phyloP scores from a whole-genome alignment of 306 rosid genomes.

The Prunus mume region DNA sequence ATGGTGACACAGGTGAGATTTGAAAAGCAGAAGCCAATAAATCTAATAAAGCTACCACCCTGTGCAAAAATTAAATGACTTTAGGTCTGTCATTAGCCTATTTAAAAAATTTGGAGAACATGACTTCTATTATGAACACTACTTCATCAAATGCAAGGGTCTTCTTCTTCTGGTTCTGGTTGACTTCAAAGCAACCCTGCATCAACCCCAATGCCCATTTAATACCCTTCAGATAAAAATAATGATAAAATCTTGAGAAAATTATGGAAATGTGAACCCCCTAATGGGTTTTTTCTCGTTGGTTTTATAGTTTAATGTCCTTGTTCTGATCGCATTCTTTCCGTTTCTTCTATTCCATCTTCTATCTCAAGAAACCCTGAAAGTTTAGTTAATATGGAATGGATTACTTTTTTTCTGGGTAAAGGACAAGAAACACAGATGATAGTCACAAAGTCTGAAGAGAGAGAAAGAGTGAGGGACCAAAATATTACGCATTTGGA shows the following conservation, averaged over 20 bases:
- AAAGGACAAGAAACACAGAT: constrained; percentile 23
- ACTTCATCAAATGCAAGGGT: constrained; percentile 27
- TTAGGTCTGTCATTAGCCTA: constrained; percentile 17
- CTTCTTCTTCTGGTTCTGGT: constrained; percentile 11
- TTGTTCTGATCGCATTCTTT: constrained; percentile 31
- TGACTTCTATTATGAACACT: not conserved
- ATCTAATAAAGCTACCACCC: constrained; percentile 12
- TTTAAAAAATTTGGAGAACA: not conserved
- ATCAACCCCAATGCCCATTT: constrained; percentile 51
- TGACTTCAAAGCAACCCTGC: constrained; percentile 46
- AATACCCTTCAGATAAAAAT: constrained; percentile 18
- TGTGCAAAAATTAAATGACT: constrained; percentile 17
- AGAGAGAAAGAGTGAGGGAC: constrained; percentile 4
- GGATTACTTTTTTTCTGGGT: constrained; percentile 4
- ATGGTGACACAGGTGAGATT: constrained; percentile 32
- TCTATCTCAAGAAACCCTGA: constrained; percentile 23
- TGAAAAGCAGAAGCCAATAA: constrained; percentile 7
- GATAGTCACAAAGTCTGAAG: constrained; percentile 15
- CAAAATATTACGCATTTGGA: not conserved
- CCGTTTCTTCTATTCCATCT: constrained; percentile 43
- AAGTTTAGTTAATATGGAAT: not conserved
- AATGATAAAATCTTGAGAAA: not conserved
- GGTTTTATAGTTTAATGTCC: constrained; percentile 12
- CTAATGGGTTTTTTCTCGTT: not conserved
- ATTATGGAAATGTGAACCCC: constrained; percentile 25